Evolutionary conservation across 371 early-diverging fungal species (phyloP).

Genomic region (Mortierella polycephala): DNA sequence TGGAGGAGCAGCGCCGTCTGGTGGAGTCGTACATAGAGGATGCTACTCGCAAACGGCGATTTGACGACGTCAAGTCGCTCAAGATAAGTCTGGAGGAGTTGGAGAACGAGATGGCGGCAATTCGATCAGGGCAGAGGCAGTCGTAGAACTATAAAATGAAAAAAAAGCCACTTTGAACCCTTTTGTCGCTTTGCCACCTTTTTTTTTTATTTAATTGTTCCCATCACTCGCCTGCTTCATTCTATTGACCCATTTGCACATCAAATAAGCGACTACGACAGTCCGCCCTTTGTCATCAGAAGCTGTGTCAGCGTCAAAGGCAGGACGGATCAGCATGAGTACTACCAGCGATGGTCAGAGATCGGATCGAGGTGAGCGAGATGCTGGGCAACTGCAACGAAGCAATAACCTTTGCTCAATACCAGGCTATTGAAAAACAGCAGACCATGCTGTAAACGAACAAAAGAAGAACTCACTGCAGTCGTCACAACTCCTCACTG

Average conservation of each 20-base stretch:
- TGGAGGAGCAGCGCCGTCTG: constrained; percentile 74
- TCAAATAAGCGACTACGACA: no score
- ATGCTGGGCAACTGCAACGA: not conserved
- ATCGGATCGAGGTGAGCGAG: constrained; percentile 8
- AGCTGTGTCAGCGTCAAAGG: not conserved
- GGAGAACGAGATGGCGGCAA: constrained; percentile 70
- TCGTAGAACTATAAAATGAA: constrained; percentile 3
- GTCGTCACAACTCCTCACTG: no score
- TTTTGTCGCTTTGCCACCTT: no score
- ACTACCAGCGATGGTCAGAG: constrained; percentile 32
- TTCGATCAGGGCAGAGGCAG: constrained; percentile 26
- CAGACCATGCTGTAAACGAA: not conserved
- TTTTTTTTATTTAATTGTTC: not conserved
- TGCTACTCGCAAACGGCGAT: constrained; percentile 77
- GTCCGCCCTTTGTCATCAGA: not conserved
- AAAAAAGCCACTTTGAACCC: constrained; percentile 1
- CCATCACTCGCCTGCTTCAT: no score
- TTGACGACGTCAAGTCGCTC: constrained; percentile 86
- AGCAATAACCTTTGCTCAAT: not conserved
- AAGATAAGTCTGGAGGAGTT: constrained; percentile 79
- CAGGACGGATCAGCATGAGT: constrained; percentile 22
- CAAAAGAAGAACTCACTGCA: not conserved
- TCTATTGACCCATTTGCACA: no score
- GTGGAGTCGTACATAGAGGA: constrained; percentile 79
- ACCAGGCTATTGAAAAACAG: not conserved